These are phyloP conservation scores for Flaveria ramosissima DNA, from an alignment of 129 eudicot species.

Conservation along the genomic window DNA sequence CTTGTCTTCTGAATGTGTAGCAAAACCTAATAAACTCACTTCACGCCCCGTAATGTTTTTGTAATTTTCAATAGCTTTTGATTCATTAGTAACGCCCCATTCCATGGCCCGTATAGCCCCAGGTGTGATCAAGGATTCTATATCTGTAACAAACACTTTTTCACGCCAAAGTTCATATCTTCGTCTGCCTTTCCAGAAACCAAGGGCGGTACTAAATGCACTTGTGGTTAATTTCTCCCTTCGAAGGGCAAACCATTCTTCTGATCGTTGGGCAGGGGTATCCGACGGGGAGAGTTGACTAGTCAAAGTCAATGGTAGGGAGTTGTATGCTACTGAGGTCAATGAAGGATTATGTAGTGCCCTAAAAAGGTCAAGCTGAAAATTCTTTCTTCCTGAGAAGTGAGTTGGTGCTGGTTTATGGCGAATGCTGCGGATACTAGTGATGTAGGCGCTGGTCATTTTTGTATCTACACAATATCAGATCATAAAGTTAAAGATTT, in stretches of 20 bases:
- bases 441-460: constrained; percentile 56
- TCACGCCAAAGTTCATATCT: constrained; percentile 86
- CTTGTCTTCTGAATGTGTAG: constrained; percentile 59
- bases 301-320: constrained; percentile 32
- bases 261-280: constrained; percentile 81
- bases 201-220: constrained; percentile 90
- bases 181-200: constrained; percentile 91
- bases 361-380: constrained; percentile 24
- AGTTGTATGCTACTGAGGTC: constrained; percentile 23
- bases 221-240: constrained; percentile 87
- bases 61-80: constrained; percentile 71
- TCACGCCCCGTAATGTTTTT: constrained; percentile 83
- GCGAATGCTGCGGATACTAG: constrained; percentile 44
- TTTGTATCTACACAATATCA: constrained; percentile 5
- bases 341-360: constrained; percentile 21
- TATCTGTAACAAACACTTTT: constrained; percentile 56
- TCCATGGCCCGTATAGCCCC: constrained; percentile 64
- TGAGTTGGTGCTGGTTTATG: constrained; percentile 35
- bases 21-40: constrained; percentile 73
- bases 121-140: constrained; percentile 25
- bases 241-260: constrained; percentile 95
- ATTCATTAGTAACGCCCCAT: constrained; percentile 83
- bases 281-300: constrained; percentile 54
- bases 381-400: constrained; percentile 35
- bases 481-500: neutral